Evolutionary conservation across 179 eudicot species (phyloP), one percentile per base, ranked within the genome.

Genomic region (Amaranthus tricolor): DNA sequence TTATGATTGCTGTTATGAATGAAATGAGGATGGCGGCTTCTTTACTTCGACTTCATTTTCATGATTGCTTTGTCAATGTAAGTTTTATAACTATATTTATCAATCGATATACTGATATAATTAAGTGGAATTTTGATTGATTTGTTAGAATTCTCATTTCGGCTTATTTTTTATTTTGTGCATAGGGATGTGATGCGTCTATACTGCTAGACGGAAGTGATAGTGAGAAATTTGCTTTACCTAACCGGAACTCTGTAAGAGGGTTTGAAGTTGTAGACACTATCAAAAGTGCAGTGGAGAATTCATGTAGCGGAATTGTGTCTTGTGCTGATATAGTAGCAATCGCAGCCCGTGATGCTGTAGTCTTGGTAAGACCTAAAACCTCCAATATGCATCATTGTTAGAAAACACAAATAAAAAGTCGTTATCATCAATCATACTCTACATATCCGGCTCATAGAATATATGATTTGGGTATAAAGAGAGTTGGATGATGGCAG

Each of bases 171-270:
- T 31, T 55, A 0, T 47, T 17, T 43, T 69, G 44, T 55, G 10
- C 54, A 45, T 40, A 93, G 98, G 98, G 98, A 45, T 93, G 98
- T 54, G 97, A 93, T 70, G 98, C 76, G 43, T 93, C 97, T 6
- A 4, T 91, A 47, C 79, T 91, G 59, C 69, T 93, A 64, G 97
- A 93, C 61, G 98, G 93, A 78, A 80, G 61, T 60, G 88, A 82
- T 9, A 75, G 92, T 15, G 98, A 93, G 85, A 93, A 93, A 73
- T 70, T 83, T 50, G 93, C 95, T 4, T 2, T 44, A 6, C 87
- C 90, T 6, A 93, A 89, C 77, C 57, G 48, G 66, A 91, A 93
- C 72, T 93, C 98, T 0, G 78, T 71, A 4, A 84, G 95, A 82
- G 98, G 97, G 44, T 91, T 81, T 10, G 90, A 93, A 19, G 95